A percentile compares a stretch with the other conserved stretches of the same genome.
Evolutionary conservation across 345 rosid genomes (phyloP).

Genomic region (Populus davidiana): DNA sequence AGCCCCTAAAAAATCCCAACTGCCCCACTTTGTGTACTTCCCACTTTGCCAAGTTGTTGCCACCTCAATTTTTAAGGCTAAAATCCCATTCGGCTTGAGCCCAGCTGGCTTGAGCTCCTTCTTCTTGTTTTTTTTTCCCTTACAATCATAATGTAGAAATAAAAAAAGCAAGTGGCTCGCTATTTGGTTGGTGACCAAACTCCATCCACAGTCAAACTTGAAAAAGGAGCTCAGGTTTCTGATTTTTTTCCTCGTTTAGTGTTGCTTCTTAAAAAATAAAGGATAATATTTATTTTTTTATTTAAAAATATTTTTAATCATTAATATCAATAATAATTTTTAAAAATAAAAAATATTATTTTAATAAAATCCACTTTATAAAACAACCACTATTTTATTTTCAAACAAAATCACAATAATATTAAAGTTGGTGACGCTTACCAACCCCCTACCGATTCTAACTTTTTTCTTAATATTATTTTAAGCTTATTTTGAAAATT

Average conservation of each 20-base stretch:
- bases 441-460: not conserved
- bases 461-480: not conserved
- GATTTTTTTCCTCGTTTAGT: not conserved
- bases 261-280: too few species aligned
- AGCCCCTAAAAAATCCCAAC: conserved; percentile 21
- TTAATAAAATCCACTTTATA: too few species aligned
- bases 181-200: conserved; percentile 13
- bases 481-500: not conserved
- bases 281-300: too few species aligned
- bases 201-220: not conserved
- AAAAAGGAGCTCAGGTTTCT: not conserved
- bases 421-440: not conserved
- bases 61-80: conserved; percentile 15
- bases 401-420: not conserved
- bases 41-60: conserved; percentile 13
- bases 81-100: not conserved
- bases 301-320: too few species aligned
- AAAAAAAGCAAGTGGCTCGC: not conserved
- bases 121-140: not conserved
- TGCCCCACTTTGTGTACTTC: conserved; percentile 2
- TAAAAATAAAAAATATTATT: too few species aligned
- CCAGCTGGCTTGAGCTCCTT: not conserved
- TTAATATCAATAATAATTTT: too few species aligned
- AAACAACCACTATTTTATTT: fast-evolving
- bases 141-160: not conserved